Percentiles rank a stretch among this genome's conserved stretches.
Evolutionary conservation across 331 rosid genomes (phyloP).

Genomic region (Malus hybrid): DNA sequence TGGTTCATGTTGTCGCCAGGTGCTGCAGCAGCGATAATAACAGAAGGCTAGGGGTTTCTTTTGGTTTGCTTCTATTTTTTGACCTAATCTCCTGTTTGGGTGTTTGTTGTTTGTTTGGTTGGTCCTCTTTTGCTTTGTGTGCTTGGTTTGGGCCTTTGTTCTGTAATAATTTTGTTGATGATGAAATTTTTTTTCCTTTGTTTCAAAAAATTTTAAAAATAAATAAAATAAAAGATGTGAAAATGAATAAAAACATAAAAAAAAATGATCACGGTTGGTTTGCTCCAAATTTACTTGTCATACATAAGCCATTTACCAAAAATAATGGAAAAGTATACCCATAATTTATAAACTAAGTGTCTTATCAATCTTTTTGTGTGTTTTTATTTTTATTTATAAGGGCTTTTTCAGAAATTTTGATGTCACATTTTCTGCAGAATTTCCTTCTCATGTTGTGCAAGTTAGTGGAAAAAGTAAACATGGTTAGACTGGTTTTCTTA

Average conservation of each 20-base stretch:
- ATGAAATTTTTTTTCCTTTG: too few relatives aligned
- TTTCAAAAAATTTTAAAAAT: too few relatives aligned
- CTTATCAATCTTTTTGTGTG: background rate
- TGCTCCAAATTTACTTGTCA: background rate
- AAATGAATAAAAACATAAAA: background rate
- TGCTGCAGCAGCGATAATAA: too few relatives aligned
- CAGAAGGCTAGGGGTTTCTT: too few relatives aligned
- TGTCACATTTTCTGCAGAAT: slow-evolving; percentile 10
- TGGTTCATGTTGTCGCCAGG: too few relatives aligned
- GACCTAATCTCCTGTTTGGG: too few relatives aligned
- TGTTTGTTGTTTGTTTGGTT: too few relatives aligned
- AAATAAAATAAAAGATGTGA: too few relatives aligned
- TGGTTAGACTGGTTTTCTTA: background rate
- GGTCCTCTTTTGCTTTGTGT: too few relatives aligned
- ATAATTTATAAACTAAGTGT: background rate
- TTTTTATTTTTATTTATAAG: background rate
- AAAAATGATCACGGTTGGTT: background rate
- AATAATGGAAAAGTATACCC: background rate
- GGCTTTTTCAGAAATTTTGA: slow-evolving; percentile 1
- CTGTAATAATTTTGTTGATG: too few relatives aligned
- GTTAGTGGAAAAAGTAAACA: slow-evolving; percentile 18
- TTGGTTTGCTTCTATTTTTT: too few relatives aligned
- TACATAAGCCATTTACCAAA: background rate
- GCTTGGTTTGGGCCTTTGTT: too few relatives aligned
- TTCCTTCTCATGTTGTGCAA: background rate